These are phyloP conservation scores for Herpotrichia juniperi DNA, from an alignment of 2,329 filamentous ascomycete genomes.

Conservation along the genomic window DNA sequence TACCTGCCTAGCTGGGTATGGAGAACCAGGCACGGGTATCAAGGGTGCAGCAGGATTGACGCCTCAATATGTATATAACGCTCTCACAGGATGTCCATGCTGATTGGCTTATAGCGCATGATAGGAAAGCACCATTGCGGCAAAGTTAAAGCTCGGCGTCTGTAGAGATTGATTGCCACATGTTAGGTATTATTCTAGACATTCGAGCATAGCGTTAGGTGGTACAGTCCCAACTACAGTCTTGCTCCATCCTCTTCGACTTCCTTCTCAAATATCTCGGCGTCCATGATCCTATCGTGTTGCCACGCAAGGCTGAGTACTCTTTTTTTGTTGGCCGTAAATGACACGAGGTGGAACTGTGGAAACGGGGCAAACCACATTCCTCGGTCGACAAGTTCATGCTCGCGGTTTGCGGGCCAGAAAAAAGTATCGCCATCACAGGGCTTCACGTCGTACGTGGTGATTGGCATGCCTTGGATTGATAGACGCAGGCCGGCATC, in stretches of 20 bases:
- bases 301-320: not conserved
- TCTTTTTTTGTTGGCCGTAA: not conserved
- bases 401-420: constrained; percentile 13
- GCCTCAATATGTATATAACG: too few species aligned
- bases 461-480: constrained; percentile 1
- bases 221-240: not conserved
- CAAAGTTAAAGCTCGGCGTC: too few species aligned
- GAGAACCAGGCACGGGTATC: too few species aligned
- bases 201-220: too few species aligned
- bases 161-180: too few species aligned
- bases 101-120: too few species aligned
- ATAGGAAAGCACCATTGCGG: too few species aligned
- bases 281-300: not conserved
- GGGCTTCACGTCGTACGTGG: constrained; percentile 7
- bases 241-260: not conserved
- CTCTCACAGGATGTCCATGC: too few species aligned
- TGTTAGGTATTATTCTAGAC: too few species aligned
- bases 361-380: not conserved
- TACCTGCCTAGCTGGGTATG: too few species aligned
- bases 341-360: not conserved
- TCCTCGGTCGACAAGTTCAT: not conserved
- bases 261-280: not conserved
- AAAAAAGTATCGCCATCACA: constrained; percentile 17
- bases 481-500: not conserved
- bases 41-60: too few species aligned